Base-by-base conservation (phyloP, 1,284 basidiomycete species). In the Sporisorium graminicola region DNA sequence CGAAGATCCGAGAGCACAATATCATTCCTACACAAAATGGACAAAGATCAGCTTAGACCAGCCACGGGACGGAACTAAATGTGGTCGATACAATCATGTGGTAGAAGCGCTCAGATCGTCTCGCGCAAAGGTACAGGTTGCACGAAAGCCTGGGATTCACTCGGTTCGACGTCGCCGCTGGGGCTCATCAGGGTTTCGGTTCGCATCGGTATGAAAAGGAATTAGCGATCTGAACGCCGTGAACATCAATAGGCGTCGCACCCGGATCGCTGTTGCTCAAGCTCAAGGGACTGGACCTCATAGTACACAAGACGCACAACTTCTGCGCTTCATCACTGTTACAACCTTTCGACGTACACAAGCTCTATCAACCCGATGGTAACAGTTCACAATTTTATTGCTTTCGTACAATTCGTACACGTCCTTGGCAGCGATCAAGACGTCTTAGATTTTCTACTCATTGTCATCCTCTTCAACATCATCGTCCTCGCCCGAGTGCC, bases 381-480 rank as follows among this genome's bases (percentile, higher is more conserved):
- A 27, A 27, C 26, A 49, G 22, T 31, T 29, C 27, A n/a, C 18
- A n/a, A n/a, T 9, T 49, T 29, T 31, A n/a, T 49, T 18, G 40
- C 1, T 43, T n/a, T 43, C n/a, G 40, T 43, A 43, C 40, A 43
- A 12, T 43, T 43, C 3, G 40, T 43, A n/a, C n/a, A 43, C 40
- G 7, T 29, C 16, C 9, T 49, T 16, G 16, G 9, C 5, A n/a
- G 18, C 47, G 27, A 0, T 18, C 4, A 18, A 27, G 40, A 13
- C 27, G 24, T 12, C 6, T 50, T 63, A 42, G n/a, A 50, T 66
- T 37, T 26, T 66, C 47, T n/a, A 43, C 40, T 78, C 71, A 16
- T 78, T 68, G 16, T 77, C 71, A 14, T 70, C 78, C 0, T 78
- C 69, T 22, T 76, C 66, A 2, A 52, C 68, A 42, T 59, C 65